Base-by-base conservation (phyloP, 768 basidiomycete species). In the Antrodiella citrinella region DNA sequence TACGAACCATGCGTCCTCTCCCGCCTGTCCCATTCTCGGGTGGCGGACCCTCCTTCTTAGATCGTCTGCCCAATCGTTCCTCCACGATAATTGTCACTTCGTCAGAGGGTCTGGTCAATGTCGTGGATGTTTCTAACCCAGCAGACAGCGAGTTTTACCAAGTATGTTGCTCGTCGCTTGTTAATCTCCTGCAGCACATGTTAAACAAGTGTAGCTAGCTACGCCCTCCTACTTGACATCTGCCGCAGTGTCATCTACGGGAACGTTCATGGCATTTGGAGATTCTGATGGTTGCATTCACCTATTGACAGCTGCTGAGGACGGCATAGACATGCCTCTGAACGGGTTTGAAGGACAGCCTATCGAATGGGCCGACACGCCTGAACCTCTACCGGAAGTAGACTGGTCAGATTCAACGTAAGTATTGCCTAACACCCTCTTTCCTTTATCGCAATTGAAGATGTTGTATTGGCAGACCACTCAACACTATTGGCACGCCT, bases 251-350 rank as follows among this genome's bases (percentile, higher is more conserved):
- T 91, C 92, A 1, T 82, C 89, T 2, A 86, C 86, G 3, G 91
- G 88, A 26, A 81, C 86, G n/a, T 96, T 91, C 60, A 73, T 98
- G 61, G 93, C 91, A 0, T 92, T 94, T 57, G 94, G 92, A 0
- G 93, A 96, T 59, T 82, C 84, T 0, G 84, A 89, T 40, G 93
- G 94, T 15, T 70, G 73, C 4, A 76, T 97, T 2, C 91, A 95
- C 67, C 69, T 98, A 15, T 69, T 92, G 59, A 80, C 86, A 45
- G 86, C 88, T 48, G 76, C 75, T 10, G 78, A 84, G 39, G 82
- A 84, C 45, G 77, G 74, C 2, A 74, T 72, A 1, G 70, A 67
- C 0, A 58, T 69, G 24, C 87, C 91, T 2, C 86, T 95, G 66
- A 95, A 95, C 57, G 92, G 94, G 0, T 95, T 85, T 59, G 84